Base-by-base conservation (phyloP, 225 moss, liverwort and hornwort genomes). In the Anthoceros angustus region DNA sequence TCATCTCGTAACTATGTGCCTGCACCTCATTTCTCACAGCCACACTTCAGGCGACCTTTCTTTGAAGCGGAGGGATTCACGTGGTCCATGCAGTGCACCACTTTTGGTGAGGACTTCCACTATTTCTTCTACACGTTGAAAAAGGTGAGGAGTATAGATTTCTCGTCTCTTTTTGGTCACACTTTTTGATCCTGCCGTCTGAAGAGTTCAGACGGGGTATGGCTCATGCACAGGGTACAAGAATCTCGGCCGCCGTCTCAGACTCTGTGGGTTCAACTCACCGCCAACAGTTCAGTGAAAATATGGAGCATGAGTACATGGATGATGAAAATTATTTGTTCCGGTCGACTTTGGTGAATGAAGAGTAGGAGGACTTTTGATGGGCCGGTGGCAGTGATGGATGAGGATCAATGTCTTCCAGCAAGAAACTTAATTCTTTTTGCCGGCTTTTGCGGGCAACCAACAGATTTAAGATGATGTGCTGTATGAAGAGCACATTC, bases 221-320 rank as follows among this genome's bases (percentile, higher is more conserved):
- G 8, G 46, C 38, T 64, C 45, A 67, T 66, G 65, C 65, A 61
- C 79, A 89, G 87, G 89, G 93, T 67, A 81, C 82, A 0, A 82
- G 65, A 25, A 46, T 61, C 55, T 70, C 66, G 18, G 39, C 61
- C 9, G 32, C 70, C 23, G 18, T 38, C 18, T 6, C 64, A 39
- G 64, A 7, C 25, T 65, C 10, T 25, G 41, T 38, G 63, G 67
- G 32, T 32, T 32, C 32, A 32, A 32, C 32, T 32, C 32, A 43
- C 42, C 55, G 32, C 40, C 43, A 41, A 61, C 63, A 68, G 18
- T 39, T 61, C 39, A 61, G 32, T 16, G 64, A 84, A 61, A 64
- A 83, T 69, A 77, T 86, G 82, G 93, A 86, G 71, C 89, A 93
- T 75, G 84, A 90, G 76, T 80, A 78, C 41, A 89, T 93, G 89